Base-by-base conservation (phyloP, 768 basidiomycete species). In the Termitomyces sp. region DNA sequence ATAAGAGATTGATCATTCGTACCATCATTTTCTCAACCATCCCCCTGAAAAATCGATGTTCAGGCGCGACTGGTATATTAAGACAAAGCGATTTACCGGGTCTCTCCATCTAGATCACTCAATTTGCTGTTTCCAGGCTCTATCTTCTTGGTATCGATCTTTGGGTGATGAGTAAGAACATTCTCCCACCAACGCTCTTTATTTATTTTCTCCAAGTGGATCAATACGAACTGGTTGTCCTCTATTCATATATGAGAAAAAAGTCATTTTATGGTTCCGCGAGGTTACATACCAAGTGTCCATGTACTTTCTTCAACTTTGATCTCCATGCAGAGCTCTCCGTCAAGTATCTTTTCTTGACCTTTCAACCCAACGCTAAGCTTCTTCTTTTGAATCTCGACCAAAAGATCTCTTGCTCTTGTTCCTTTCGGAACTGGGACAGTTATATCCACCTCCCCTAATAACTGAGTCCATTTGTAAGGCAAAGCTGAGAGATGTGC, bases 1-100 rank as follows among this genome's bases (percentile, higher is more conserved):
- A 55, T 24, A 18, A 39, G 18, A 28, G 13, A n/a, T 28, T 5
- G 24, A 52, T 16, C 50, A 33, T 28, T 53, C 88, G 64, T 75
- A 96, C 96, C 96, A 99, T 98, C 97, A 99, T 99, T 79, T 99
- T 99, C 73, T 99, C 97, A 4, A 99, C 97, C 91, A 99, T 90
- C 2, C 91, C 94, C 63, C 97, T 92, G n/a, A 41, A 37, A 63
- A 49, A 39, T 39, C 55, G 62, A 51, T 57, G n/a, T 53, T 48
- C 28, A 53, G 44, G 46, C 28, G 42, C 18, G 12, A 16, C 5
- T 42, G 9, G 15, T 34, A 13, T 22, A 28, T 18, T 3, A 24
- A 29, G 20, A 16, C 15, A 41, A 24, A 18, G 8, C 13, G 10
- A 34, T 15, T 34, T 63, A 88, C 92, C 92, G 85, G 0, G 96